phyloP scores from a whole-genome alignment of 805 yeast species.

The Teunomyces lycoperdinae region DNA sequence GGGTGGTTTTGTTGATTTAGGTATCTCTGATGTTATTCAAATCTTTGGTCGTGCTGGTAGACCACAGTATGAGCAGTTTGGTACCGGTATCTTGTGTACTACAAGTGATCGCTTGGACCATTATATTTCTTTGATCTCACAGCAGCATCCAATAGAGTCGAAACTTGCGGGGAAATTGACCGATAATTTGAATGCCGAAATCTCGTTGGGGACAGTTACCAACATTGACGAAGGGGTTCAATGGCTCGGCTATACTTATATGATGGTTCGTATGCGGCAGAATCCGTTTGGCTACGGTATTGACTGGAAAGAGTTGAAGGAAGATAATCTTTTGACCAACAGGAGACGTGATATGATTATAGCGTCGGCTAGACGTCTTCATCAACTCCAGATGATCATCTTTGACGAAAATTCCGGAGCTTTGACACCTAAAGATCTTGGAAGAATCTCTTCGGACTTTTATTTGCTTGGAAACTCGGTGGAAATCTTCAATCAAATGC shows the following conservation, averaged over 20 bases:
- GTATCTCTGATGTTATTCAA: slow-evolving; percentile 95
- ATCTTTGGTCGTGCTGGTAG: slow-evolving; percentile 99
- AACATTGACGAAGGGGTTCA: slow-evolving; percentile 91
- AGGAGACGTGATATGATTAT: slow-evolving; percentile 73
- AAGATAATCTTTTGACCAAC: slow-evolving; percentile 77
- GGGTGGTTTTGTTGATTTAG: slow-evolving; percentile 92
- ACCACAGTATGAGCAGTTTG: slow-evolving; percentile 90
- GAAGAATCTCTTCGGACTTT: slow-evolving; percentile 92
- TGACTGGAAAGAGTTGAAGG: slow-evolving; percentile 77
- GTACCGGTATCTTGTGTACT: slow-evolving; percentile 90
- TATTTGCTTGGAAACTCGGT: slow-evolving; percentile 81
- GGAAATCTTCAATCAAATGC: slow-evolving; percentile 82
- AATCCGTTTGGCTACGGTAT: slow-evolving; percentile 93
- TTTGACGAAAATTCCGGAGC: slow-evolving; percentile 83
- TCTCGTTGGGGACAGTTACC: slow-evolving; percentile 92
- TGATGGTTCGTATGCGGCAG: slow-evolving; percentile 90
- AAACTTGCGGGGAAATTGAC: slow-evolving; percentile 71
- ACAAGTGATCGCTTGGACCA: slow-evolving; percentile 79
- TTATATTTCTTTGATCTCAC: slow-evolving; percentile 82
- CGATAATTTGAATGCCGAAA: slow-evolving; percentile 95
- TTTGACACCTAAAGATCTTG: slow-evolving; percentile 81
- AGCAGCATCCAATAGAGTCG: slow-evolving; percentile 96
- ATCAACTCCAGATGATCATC: slow-evolving; percentile 86
- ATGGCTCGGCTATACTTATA: slow-evolving; percentile 97
- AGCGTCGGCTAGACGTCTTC: slow-evolving; percentile 79